A percentile compares a stretch with the other conserved stretches of the same genome.
These are phyloP conservation scores for Hyaloscypha variabilis DNA, from an alignment of 495 filamentous ascomycete species.

Conservation along the genomic window DNA sequence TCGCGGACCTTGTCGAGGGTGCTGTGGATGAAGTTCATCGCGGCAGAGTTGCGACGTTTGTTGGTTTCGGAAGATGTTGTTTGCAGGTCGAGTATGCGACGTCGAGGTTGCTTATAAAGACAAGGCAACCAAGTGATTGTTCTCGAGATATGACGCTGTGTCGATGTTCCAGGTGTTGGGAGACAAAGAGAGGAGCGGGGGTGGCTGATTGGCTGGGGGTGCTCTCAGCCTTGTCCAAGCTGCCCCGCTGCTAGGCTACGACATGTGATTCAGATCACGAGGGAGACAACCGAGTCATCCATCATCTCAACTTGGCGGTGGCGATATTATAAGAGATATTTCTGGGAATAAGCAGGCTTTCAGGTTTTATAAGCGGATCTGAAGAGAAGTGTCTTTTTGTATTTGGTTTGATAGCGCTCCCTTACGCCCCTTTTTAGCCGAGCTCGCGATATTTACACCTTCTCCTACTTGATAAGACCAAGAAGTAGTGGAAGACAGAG, in stretches of 20 bases:
- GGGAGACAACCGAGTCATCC: no score
- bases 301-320: no score
- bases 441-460: no score
- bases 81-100: not conserved
- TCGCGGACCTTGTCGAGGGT: conserved; percentile 86
- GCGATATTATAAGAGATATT: no score
- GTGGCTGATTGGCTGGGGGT: not conserved
- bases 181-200: not conserved
- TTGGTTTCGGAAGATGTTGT: not conserved
- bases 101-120: not conserved
- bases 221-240: not conserved
- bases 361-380: no score
- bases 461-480: no score
- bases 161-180: not conserved
- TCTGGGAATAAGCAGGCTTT: no score
- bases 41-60: conserved; percentile 1
- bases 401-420: no score
- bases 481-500: no score
- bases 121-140: not conserved
- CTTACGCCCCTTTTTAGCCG: no score
- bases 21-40: conserved; percentile 69
- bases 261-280: not conserved
- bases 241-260: not conserved
- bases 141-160: not conserved
- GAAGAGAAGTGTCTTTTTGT: no score